Evolutionary conservation across 805 yeast genomes (phyloP).

Genomic region (Zygosaccharomyces bisporus): DNA sequence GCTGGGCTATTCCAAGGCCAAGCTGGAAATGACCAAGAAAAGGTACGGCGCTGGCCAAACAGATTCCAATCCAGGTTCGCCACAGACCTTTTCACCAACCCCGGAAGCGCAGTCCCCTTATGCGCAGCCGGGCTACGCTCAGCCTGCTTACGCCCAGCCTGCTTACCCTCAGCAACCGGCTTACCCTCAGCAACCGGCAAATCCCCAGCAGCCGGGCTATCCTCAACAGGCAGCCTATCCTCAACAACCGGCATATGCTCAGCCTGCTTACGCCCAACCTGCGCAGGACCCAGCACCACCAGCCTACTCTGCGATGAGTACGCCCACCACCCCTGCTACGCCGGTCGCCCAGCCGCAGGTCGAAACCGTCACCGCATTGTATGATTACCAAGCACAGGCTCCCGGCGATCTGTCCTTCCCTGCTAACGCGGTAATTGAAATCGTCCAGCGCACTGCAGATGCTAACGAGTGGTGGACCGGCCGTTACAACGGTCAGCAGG

Average conservation of each 20-base stretch:
- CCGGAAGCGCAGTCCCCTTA: slow-evolving; percentile 15
- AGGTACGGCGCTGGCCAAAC: slow-evolving; percentile 50
- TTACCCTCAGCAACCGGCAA: slow-evolving; percentile 19
- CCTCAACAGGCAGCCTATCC: neutral
- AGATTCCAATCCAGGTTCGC: slow-evolving; percentile 23
- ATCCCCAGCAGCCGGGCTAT: slow-evolving; percentile 3
- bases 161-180: slow-evolving; percentile 20
- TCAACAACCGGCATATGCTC: slow-evolving; percentile 1
- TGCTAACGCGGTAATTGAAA: slow-evolving; percentile 83
- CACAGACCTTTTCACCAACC: slow-evolving; percentile 10
- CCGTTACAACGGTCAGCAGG: slow-evolving; percentile 72
- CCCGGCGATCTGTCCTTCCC: slow-evolving; percentile 84
- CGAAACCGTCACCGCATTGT: slow-evolving; percentile 80
- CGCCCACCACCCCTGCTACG: slow-evolving; percentile 35
- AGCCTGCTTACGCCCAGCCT: slow-evolving; percentile 24
- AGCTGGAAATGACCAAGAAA: slow-evolving; percentile 77
- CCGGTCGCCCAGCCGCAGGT: slow-evolving; percentile 39
- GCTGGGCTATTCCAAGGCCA: slow-evolving; percentile 80
- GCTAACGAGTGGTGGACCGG: slow-evolving; percentile 99
- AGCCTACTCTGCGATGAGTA: slow-evolving; percentile 19
- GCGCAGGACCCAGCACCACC: slow-evolving; percentile 14
- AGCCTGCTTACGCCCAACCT: slow-evolving; percentile 3
- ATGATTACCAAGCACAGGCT: slow-evolving; percentile 90
- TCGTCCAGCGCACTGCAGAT: slow-evolving; percentile 77
- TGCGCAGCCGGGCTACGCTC: slow-evolving; percentile 23